Evolutionary conservation across 148 eudicot genomes (phyloP).

Genomic region (Vaccinium myrtillus): DNA sequence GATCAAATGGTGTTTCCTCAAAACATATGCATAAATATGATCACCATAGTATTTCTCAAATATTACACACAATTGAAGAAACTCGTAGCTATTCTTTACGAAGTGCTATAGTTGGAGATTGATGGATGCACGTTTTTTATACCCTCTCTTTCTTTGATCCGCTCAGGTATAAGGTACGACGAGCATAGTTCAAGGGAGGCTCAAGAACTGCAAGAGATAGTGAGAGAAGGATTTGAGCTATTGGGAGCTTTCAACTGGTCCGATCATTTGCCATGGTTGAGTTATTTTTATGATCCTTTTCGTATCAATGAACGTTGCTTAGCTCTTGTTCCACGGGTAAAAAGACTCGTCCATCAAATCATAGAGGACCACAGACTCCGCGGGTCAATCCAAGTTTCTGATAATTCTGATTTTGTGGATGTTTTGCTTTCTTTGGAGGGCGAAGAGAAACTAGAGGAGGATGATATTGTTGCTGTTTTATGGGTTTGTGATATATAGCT

Average conservation of each 20-base stretch:
- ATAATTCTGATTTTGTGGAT: conserved; percentile 41
- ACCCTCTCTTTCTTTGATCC: background rate
- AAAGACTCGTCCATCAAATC: conserved; percentile 32
- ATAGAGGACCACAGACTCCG: conserved; percentile 33
- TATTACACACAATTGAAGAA: background rate
- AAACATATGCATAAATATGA: background rate
- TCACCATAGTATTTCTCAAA: background rate
- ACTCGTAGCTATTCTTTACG: background rate
- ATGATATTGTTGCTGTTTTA: conserved; percentile 36
- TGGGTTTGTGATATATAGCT: conserved; percentile 23
- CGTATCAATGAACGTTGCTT: conserved; percentile 34
- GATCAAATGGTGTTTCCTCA: too few relatives aligned
- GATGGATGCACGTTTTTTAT: background rate
- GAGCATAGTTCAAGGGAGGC: conserved; percentile 21
- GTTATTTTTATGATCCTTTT: conserved; percentile 45
- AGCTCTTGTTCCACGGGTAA: conserved; percentile 52
- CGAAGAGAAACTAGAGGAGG: conserved; percentile 31
- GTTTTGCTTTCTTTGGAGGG: conserved; percentile 55
- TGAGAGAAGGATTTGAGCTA: conserved; percentile 62
- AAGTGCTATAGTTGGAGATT: background rate
- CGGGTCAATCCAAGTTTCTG: background rate
- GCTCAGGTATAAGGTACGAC: conserved; percentile 30
- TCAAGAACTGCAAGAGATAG: conserved; percentile 46
- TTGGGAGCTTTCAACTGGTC: conserved; percentile 70
- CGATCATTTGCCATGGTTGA: conserved; percentile 59